Evolutionary conservation across 345 rosid species (phyloP), one percentile per base, ranked within the genome.

Genomic region (Microthlaspi erraticum): DNA sequence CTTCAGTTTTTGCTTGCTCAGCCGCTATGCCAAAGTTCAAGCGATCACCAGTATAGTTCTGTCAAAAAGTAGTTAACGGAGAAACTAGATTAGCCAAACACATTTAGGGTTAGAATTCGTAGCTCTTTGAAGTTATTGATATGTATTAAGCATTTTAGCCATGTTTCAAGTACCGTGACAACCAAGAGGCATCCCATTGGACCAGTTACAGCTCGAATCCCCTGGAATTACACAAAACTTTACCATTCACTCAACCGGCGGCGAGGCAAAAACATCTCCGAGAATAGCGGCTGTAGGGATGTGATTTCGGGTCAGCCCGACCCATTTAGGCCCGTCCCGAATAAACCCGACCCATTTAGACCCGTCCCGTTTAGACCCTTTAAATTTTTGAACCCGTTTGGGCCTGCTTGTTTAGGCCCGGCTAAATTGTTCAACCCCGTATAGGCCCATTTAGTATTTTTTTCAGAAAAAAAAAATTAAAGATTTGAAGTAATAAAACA

Each of bases 1-100:
- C 98, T 81, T 93, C 98, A 67, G 96, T 84, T 81, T 90, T 91
- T 69, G 98, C 98, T 88, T 86, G 97, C 82, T 93, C 98, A 53
- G 96, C 98, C 42, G 98, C 98, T 84, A 93, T 68, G 70, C 98
- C 98, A 74, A 93, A 93, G 92, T 91, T 91, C 72, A 91, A 77
- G 18, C 98, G 91, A 71, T 93, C 98, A 71, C 97, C 97, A 0
- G 98, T 93, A 79, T 93, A 93, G 70, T 93, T 93, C 96, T 93
- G 87, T 55, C 10, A 51, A 72, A 81, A 41, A 74, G n/a, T 1
- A 82, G 49, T 75, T 54, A 36, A 68, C 2, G 60, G 26, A 18
- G 51, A 63, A 74, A 67, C 44, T 45, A 68, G 8, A 72, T 66
- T 12, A 60, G 49, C 11, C 17, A 76, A 50, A 63, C 54, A 5